Evolutionary conservation across 2,329 filamentous ascomycete genomes (phyloP).

Genomic region (Fusarium decemcellulare): DNA sequence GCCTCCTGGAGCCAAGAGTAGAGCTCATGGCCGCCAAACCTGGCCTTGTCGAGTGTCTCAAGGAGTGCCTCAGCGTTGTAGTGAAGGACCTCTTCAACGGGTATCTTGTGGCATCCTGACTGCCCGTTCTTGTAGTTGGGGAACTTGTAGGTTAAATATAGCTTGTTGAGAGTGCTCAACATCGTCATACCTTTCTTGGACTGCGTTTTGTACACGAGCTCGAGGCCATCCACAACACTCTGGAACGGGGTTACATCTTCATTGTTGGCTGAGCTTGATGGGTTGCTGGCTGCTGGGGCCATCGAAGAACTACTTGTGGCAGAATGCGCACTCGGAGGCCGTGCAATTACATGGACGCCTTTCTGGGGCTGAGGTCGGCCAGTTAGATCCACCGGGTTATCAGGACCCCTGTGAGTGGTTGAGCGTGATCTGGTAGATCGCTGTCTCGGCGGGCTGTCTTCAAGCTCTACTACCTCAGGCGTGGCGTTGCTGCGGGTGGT

Average conservation of each 20-base stretch:
- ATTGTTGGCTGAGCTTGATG: neutral
- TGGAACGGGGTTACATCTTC: conserved; percentile 45
- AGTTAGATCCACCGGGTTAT: conserved; percentile 2
- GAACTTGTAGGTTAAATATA: conserved; percentile 53
- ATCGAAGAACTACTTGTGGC: conserved; percentile 12
- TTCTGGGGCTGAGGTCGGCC: conserved; percentile 11
- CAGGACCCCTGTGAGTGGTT: conserved; percentile 16
- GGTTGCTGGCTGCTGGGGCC: conserved; percentile 8
- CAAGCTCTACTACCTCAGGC: conserved; percentile 26
- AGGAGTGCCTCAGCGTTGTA: conserved; percentile 61
- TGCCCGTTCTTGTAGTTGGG: conserved; percentile 46
- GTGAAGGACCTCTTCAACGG: conserved; percentile 57
- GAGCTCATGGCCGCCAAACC: conserved; percentile 52
- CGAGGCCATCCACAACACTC: conserved; percentile 46
- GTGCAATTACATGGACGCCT: conserved; percentile 8
- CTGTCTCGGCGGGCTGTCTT: conserved; percentile 17
- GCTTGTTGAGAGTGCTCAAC: conserved; percentile 42
- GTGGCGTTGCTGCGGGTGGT: conserved; percentile 25
- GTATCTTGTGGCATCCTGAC: conserved; percentile 57
- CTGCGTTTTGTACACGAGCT: conserved; percentile 33
- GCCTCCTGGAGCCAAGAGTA: conserved; percentile 53
- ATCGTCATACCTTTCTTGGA: conserved; percentile 44
- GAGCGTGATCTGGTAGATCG: conserved; percentile 39
- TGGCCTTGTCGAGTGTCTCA: conserved; percentile 49
- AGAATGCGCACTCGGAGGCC: conserved; percentile 17